Conservation (phyloP, 495 filamentous ascomycete species). For the Tuber melanosporum region DNA sequence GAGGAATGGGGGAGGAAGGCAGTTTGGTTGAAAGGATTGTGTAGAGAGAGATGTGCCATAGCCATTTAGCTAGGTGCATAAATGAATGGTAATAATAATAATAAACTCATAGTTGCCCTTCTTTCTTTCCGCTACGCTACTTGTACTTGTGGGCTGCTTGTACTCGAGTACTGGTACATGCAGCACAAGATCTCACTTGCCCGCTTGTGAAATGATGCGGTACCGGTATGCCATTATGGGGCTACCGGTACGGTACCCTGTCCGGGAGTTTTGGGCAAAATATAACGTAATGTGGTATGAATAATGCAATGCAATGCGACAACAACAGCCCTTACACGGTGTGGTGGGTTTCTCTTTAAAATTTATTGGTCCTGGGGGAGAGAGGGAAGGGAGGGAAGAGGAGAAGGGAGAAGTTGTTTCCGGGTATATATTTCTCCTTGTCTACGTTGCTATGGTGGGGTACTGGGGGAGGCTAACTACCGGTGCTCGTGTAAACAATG, state of each 20-base stretch:
- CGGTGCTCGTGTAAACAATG: not conserved
- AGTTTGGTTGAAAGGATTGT: no score
- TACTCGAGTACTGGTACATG: no score
- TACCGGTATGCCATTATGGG: not conserved
- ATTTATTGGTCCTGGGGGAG: not conserved
- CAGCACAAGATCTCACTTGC: not conserved
- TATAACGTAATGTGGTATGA: not conserved
- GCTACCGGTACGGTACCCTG: not conserved
- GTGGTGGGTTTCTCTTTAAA: not conserved
- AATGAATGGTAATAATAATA: no score
- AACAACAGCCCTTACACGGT: not conserved
- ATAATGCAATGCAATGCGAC: not conserved
- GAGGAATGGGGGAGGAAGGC: no score
- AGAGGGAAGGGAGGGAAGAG: not conserved
- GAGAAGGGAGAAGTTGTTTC: not conserved
- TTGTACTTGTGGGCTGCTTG: no score
- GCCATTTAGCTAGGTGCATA: no score
- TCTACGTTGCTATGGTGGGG: not conserved
- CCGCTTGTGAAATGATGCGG: not conserved
- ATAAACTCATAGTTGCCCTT: no score
- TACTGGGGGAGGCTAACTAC: not conserved
- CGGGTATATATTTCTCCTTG: not conserved
- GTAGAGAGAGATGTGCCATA: no score
- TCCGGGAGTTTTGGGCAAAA: not conserved
- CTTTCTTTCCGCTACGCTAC: not conserved